Percentiles rank a stretch among this genome's conserved stretches.
Conservation (phyloP, 495 filamentous ascomycete genomes). For the Podospora pseudocomata region DNA sequence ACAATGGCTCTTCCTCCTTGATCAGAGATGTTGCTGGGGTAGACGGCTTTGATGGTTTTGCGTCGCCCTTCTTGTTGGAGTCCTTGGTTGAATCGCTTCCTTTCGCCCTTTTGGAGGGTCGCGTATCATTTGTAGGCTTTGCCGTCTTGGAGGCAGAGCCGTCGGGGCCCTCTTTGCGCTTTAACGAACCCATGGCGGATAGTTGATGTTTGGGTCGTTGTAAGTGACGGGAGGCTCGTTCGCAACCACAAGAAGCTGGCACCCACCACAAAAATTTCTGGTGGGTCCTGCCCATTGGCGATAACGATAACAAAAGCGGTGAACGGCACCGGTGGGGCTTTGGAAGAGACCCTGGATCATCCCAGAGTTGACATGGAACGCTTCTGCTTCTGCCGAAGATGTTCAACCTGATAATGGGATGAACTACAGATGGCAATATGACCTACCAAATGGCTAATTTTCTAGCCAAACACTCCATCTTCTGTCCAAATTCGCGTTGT, state of each 20-base stretch:
- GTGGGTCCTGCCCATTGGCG: constrained; percentile 23
- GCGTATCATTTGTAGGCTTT: constrained; percentile 30
- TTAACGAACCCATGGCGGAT: constrained; percentile 42
- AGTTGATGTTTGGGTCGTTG: constrained; percentile 23
- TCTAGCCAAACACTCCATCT: too few relatives aligned
- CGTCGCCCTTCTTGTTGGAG: constrained; percentile 20
- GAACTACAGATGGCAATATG: too few relatives aligned
- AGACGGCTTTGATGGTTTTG: constrained; percentile 27
- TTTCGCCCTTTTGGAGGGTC: constrained; percentile 44
- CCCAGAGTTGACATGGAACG: background rate
- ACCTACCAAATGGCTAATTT: too few relatives aligned
- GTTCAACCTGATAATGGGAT: background rate
- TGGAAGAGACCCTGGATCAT: background rate
- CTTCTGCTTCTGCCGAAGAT: constrained; percentile 4
- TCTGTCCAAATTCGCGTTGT: too few relatives aligned
- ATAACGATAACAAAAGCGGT: constrained; percentile 36
- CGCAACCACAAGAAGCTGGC: constrained; percentile 13
- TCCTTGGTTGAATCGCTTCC: constrained; percentile 35
- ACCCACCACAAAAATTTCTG: constrained; percentile 31
- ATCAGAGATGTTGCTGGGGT: constrained; percentile 31
- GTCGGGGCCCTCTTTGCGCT: constrained; percentile 46
- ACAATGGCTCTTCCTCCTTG: constrained; percentile 78
- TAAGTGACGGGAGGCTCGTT: constrained; percentile 11
- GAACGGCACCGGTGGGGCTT: constrained; percentile 4
- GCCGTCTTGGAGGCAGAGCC: constrained; percentile 39